phyloP scores from a whole-genome alignment of 352 stramenopile genomes.

The Aphanomyces stellatus region DNA sequence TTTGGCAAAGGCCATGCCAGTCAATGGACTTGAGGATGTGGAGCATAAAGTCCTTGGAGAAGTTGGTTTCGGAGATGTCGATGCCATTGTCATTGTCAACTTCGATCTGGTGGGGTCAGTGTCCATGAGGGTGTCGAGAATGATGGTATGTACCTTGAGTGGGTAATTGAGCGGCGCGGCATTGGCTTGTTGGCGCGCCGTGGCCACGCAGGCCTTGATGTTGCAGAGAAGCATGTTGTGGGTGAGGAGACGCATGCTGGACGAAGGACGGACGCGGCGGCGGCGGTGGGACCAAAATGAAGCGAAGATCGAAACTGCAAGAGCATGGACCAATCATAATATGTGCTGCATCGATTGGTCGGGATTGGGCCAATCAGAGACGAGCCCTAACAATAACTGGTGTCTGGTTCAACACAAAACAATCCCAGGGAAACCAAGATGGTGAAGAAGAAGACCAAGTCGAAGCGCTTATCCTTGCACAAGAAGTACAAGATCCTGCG shows the following conservation, averaged over 20 bases:
- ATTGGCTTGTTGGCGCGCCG: constrained; percentile 46
- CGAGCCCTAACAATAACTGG: neutral
- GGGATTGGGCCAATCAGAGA: neutral
- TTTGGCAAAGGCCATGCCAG: constrained; percentile 62
- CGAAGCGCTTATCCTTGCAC: constrained; percentile 94
- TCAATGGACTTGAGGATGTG: constrained; percentile 84
- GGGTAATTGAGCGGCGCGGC: constrained; percentile 69
- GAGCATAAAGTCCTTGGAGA: constrained; percentile 76
- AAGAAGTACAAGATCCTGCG: constrained; percentile 98
- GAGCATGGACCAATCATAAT: constrained; percentile 5
- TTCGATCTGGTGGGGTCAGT: too few relatives aligned
- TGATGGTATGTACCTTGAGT: constrained; percentile 53
- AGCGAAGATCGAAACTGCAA: too few relatives aligned
- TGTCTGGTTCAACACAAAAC: neutral
- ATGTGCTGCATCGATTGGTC: constrained; percentile 7
- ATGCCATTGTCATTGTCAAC: constrained; percentile 64
- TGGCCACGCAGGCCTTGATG: constrained; percentile 76
- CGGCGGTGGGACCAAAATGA: too few relatives aligned
- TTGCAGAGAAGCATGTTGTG: constrained; percentile 86
- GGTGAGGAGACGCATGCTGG: constrained; percentile 67
- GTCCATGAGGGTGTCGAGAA: too few relatives aligned
- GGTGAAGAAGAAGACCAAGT: constrained; percentile 99
- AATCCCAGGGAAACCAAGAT: constrained; percentile 49
- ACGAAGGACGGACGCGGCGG: constrained; percentile 11
- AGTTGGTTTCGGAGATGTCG: constrained; percentile 68